Conservation (phyloP, 768 basidiomycete species). For the Naematelia aurantialba region DNA sequence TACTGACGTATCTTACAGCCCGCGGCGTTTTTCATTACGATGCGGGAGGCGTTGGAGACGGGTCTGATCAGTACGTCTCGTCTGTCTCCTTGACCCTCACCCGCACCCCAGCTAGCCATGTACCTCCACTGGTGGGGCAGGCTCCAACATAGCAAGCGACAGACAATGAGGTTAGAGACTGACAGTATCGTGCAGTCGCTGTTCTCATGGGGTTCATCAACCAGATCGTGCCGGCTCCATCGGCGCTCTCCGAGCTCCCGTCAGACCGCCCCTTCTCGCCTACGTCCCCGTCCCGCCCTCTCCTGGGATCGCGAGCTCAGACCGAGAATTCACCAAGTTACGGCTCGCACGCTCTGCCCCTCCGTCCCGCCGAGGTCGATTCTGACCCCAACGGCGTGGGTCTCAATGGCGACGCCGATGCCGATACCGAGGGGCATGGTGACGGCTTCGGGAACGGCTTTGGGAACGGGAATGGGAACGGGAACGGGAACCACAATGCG, state of each 20-base stretch:
- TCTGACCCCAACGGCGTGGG: no score
- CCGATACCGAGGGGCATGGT: no score
- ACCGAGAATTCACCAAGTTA: neutral
- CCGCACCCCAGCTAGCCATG: neutral
- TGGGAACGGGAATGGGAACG: no score
- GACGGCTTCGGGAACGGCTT: no score
- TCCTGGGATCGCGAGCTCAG: neutral
- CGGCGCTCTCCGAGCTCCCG: neutral
- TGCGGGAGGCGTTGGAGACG: constrained; percentile 84
- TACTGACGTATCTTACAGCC: constrained; percentile 12
- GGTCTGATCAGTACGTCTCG: constrained; percentile 61
- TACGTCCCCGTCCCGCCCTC: neutral
- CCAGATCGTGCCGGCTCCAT: constrained; percentile 51
- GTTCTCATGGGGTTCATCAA: constrained; percentile 80
- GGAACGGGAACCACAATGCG: no score
- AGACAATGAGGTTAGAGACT: neutral
- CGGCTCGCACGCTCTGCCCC: neutral
- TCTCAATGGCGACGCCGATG: no score
- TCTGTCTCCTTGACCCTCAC: neutral
- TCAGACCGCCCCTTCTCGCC: neutral
- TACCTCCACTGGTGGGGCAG: neutral
- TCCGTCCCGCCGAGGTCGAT: no score
- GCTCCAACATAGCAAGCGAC: no score
- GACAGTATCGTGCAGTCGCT: constrained; percentile 54
- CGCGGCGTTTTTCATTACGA: constrained; percentile 53